phyloP scores from a whole-genome alignment of 176 grass and related monocot genomes.

The Microstegium vimineum region DNA sequence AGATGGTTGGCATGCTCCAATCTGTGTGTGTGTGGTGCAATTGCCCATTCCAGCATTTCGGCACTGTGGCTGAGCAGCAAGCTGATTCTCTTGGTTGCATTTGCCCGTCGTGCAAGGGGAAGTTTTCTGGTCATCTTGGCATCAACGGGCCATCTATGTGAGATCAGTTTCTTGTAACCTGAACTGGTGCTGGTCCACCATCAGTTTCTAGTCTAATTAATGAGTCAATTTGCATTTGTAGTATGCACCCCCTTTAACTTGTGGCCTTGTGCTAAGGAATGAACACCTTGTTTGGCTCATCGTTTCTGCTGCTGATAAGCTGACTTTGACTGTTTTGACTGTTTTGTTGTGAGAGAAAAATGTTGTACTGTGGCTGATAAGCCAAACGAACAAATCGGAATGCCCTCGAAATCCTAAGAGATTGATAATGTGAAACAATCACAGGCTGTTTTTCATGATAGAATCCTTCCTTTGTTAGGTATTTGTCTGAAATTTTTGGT shows the following conservation, averaged over 20 bases:
- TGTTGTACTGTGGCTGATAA: no score
- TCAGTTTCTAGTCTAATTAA: neutral
- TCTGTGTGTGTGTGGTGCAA: constrained; percentile 82
- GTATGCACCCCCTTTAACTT: neutral
- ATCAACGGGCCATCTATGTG: constrained; percentile 44
- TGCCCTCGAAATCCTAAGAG: neutral
- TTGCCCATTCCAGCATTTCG: constrained; percentile 62
- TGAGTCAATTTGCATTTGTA: neutral
- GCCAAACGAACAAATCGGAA: no score
- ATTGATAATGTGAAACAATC: neutral
- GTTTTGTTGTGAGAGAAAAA: no score
- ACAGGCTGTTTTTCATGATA: neutral
- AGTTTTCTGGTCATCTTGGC: constrained; percentile 61
- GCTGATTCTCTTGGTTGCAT: constrained; percentile 79
- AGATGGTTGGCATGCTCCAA: constrained; percentile 39
- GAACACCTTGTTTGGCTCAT: no score
- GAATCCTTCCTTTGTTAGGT: neutral
- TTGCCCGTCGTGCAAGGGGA: constrained; percentile 79
- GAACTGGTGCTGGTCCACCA: neutral
- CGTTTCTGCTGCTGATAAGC: no score
- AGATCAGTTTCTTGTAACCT: constrained; percentile 10
- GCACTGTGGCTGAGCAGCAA: constrained; percentile 44
- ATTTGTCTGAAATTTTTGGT: neutral
- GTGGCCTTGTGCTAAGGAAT: neutral
- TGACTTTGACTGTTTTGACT: no score